Base-by-base conservation (phyloP, 208 protist species). In the Trypanosomatidae sp. region DNA sequence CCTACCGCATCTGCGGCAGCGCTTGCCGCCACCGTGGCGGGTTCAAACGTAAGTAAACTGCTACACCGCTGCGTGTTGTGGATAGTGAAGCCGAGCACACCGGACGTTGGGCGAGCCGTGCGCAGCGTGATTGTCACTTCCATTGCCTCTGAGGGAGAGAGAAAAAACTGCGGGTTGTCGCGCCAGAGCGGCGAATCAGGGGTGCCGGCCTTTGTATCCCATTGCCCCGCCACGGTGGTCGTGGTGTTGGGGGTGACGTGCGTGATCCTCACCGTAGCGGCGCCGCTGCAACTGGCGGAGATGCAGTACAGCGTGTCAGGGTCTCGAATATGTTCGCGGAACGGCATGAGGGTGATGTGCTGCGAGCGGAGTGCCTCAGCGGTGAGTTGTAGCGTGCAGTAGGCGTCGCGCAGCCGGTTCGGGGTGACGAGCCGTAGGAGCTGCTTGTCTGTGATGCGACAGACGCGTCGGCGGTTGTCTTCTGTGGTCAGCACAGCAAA, bases 141-240 rank as follows among this genome's bases (percentile, higher is more conserved):
- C 47, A 81, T 90, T n/a, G 77, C 77, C 69, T 93, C 86, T 66
- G 74, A 79, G 4, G 89, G 86, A 62, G 86, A 94, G 39, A 98
- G 74, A 65, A 95, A 89, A 72, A 86, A 97, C 81, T 96, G 91
- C 49, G 80, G 87, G 83, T 96, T 97, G 78, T 95, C 80, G 74
- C 94, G 83, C 92, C 94, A 98, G 39, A 74, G 86, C 58, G 71
- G 69, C 28, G 73, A 84, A 19, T 53, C 62, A 5, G 94, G 92
- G 1, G 77, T 49, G 19, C 94, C 91, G 1, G 82, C 79, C 4
- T 71, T 87, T 3, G 59, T 68, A 15, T 74, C 76, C 93, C 93
- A 97, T 65, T 68, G 76, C 0, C 90, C 90, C 13, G 25, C 25
- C n/a, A 94, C 77, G 7, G 25, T 25, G 30, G 77, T 76, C n/a